Base-by-base conservation (phyloP, 345 rosid genomes). In the Brassica napus region DNA sequence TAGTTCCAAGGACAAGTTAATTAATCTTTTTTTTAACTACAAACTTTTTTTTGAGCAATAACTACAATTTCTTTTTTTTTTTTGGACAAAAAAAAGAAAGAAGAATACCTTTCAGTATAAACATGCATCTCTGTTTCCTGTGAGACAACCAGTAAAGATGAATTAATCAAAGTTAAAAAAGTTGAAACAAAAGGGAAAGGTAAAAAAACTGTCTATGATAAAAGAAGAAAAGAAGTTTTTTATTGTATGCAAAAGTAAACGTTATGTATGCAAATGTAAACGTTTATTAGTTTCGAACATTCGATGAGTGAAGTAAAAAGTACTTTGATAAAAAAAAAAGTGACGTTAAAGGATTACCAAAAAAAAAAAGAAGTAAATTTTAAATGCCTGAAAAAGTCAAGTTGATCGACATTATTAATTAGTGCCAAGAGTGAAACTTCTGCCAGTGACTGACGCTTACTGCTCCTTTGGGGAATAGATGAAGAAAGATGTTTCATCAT, bases 61-160 rank as follows among this genome's bases (percentile, higher is more conserved):
- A 37, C 68, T 79, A 24, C 14, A 26, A 28, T 4, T 28, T 28
- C 31, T 28, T 28, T 28, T 28, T 28, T 28, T 4, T 28, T 28
- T 28, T 28, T 28, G 31, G 31, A 28, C 31, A 28, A 28, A 28
- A 28, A 28, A 28, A 28, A 28, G 4, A 28, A 28, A 28, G 31
- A 61, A 61, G 28, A 28, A 44, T 60, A 15, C 59, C 70, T 47
- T 59, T 73, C 72, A 73, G 69, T 32, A 30, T 49, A 55, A 31
- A 18, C 47, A 65, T 21, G 79, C 78, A 79, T 81, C 81, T 76
- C 74, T 65, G 35, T 37, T 70, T 84, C 90, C 91, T 92, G 92
- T 87, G 74, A 84, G 68, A 76, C 24, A 47, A 69, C 26, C 68
- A 83, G 70, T 58, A 76, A 59, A 66, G 65, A 71, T 8, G 35